A percentile compares a stretch with the other conserved stretches of the same genome.
phyloP scores from a whole-genome alignment of 2,329 filamentous ascomycete genomes.

The Neophaeococcomyces aloes region DNA sequence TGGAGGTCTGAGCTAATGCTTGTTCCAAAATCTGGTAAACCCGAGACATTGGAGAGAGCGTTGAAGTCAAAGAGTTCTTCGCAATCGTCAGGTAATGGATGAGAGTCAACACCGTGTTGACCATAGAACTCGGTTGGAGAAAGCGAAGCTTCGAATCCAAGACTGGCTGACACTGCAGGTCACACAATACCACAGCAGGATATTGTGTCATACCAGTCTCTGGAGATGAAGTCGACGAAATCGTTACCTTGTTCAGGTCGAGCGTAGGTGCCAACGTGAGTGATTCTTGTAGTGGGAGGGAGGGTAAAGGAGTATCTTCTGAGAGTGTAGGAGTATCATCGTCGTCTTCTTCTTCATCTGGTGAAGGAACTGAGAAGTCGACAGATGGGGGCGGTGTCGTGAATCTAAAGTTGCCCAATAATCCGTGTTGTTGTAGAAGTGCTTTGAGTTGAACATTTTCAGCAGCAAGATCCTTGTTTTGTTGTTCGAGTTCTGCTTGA shows the following conservation, averaged over 20 bases:
- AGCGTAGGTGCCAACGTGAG: constrained; percentile 18
- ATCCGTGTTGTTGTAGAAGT: constrained; percentile 40
- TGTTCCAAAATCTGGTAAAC: constrained; percentile 68
- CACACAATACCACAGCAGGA: constrained; percentile 99
- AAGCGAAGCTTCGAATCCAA: constrained; percentile 39
- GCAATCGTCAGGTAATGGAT: constrained; percentile 62
- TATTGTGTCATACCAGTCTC: constrained; percentile 93
- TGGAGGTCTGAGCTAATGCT: constrained; percentile 63
- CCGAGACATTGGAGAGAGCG: constrained; percentile 53
- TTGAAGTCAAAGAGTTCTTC: constrained; percentile 49
- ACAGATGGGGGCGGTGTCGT: constrained; percentile 12
- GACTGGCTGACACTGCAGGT: constrained; percentile 99
- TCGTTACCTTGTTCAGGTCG: constrained; percentile 15
- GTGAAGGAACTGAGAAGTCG: neutral
- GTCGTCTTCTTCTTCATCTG: constrained; percentile 9
- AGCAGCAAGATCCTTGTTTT: constrained; percentile 55
- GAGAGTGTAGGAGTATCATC: constrained; percentile 2
- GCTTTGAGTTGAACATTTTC: constrained; percentile 61
- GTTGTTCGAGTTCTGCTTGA: constrained; percentile 68
- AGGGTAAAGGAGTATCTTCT: constrained; percentile 1
- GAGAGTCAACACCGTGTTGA: constrained; percentile 50
- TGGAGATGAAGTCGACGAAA: constrained; percentile 12
- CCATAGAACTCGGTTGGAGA: constrained; percentile 31
- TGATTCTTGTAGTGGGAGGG: constrained; percentile 16
- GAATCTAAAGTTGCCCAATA: constrained; percentile 15